Conservation (phyloP, 2,329 filamentous ascomycete genomes). For the Dendryphion nanum region DNA sequence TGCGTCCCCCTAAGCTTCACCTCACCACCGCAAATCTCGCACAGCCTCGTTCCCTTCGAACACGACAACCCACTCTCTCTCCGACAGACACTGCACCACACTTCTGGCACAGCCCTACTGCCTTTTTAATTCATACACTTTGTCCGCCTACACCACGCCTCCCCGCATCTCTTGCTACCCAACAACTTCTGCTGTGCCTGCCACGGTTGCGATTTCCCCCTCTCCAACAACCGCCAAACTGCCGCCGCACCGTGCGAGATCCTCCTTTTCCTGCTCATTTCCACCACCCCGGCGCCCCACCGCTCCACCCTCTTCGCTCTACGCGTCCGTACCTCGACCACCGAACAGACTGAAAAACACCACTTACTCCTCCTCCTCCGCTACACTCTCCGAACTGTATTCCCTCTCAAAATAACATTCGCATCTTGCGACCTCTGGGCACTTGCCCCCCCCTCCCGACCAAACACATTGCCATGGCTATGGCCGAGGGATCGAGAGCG, state of each 20-base stretch:
- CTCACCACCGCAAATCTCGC: neutral
- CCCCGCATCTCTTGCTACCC: neutral
- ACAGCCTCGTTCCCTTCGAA: neutral
- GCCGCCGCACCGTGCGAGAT: neutral
- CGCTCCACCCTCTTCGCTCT: neutral
- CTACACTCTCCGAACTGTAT: neutral
- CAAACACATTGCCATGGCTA: constrained; percentile 39
- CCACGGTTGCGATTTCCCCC: neutral
- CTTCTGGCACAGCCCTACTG: neutral
- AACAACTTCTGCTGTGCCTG: too few relatives aligned
- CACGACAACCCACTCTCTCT: neutral
- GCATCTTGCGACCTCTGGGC: too few relatives aligned
- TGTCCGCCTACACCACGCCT: neutral
- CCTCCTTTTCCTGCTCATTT: neutral
- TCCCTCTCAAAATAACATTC: too few relatives aligned
- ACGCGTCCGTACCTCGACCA: neutral
- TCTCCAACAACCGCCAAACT: neutral
- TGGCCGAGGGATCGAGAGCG: constrained; percentile 35
- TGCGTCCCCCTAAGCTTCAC: neutral
- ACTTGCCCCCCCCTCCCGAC: too few relatives aligned
- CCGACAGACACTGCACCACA: too few relatives aligned
- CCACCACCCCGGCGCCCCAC: neutral
- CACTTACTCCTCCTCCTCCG: too few relatives aligned
- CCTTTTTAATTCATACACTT: neutral
- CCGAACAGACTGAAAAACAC: too few relatives aligned